phyloP scores from a whole-genome alignment of 805 yeast genomes.

The Cyberlindnera japonica region DNA sequence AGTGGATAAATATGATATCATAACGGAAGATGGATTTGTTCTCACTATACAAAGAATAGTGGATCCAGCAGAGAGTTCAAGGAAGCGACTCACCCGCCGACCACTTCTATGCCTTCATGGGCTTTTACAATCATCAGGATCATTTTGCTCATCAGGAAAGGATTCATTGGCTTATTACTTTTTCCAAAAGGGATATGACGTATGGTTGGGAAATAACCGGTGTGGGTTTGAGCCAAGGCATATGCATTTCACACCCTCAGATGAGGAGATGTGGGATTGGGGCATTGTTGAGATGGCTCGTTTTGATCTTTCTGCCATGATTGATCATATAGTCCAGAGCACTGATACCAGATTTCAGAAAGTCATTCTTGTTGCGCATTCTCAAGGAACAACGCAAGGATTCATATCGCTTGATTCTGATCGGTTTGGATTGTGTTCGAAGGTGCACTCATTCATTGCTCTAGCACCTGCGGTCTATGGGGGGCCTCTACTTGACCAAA shows the following conservation, averaged over 20 bases:
- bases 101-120: conserved; percentile 87
- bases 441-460: conserved; percentile 66
- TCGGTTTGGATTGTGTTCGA: conserved; percentile 43
- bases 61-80: conserved; percentile 36
- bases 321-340: conserved; percentile 50
- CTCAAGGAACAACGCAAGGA: conserved; percentile 91
- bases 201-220: conserved; percentile 90
- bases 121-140: conserved; percentile 79
- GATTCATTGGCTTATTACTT: conserved; percentile 67
- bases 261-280: conserved; percentile 86
- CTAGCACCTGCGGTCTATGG: conserved; percentile 92
- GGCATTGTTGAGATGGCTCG: conserved; percentile 79
- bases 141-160: conserved; percentile 79
- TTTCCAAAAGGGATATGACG: conserved; percentile 62
- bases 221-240: conserved; percentile 81
- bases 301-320: conserved; percentile 71
- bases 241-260: conserved; percentile 37
- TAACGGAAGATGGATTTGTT: conserved; percentile 78
- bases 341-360: conserved; percentile 35
- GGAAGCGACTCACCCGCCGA: conserved; percentile 32
- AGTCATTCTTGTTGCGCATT: conserved; percentile 72
- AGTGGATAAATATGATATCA: conserved; percentile 53
- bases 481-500: conserved; percentile 65
- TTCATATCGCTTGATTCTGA: conserved; percentile 62
- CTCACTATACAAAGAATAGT: conserved; percentile 62